A percentile compares a stretch with the other conserved stretches of the same genome.
Evolutionary conservation across 768 basidiomycete genomes (phyloP).

Genomic region (Leccinum obscurum): DNA sequence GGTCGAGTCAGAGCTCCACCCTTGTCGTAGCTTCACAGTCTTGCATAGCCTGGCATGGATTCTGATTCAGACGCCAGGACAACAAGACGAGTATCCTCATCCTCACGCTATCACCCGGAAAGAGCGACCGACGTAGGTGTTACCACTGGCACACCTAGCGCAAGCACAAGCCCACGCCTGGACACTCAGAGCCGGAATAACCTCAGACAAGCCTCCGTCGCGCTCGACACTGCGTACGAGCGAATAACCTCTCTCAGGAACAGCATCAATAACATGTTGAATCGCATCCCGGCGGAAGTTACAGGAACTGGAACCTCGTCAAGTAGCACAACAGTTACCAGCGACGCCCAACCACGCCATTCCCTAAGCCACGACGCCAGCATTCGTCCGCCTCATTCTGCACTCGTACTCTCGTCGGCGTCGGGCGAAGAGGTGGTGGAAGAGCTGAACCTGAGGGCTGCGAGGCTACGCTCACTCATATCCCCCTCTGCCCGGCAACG

Average conservation of each 20-base stretch:
- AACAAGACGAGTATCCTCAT: constrained; percentile 13
- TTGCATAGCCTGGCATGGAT: constrained; percentile 21
- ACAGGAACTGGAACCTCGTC: constrained; percentile 12
- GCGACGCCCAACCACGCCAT: constrained; percentile 10
- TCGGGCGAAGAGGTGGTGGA: constrained; percentile 22
- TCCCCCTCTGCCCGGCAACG: constrained; percentile 33
- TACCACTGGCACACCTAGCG: constrained; percentile 6
- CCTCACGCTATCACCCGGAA: constrained; percentile 14
- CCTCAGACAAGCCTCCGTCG: constrained; percentile 52
- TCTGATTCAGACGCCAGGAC: constrained; percentile 11
- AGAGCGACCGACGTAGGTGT: constrained; percentile 11
- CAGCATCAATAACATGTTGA: constrained; percentile 45
- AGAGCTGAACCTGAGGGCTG: constrained; percentile 31
- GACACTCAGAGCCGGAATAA: constrained; percentile 34
- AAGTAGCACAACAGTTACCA: neutral
- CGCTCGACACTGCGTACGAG: constrained; percentile 54
- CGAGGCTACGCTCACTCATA: constrained; percentile 31
- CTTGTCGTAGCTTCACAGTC: constrained; percentile 1
- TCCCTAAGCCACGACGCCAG: constrained; percentile 19
- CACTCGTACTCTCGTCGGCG: constrained; percentile 27
- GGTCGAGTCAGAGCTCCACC: neutral
- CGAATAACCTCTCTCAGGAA: constrained; percentile 56
- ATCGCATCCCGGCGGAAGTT: constrained; percentile 39
- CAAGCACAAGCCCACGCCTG: constrained; percentile 11
- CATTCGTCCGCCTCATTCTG: constrained; percentile 33